Percentiles rank a stretch among this genome's conserved stretches.
phyloP scores from a whole-genome alignment of 768 basidiomycete genomes.

The Boletellus sp. region DNA sequence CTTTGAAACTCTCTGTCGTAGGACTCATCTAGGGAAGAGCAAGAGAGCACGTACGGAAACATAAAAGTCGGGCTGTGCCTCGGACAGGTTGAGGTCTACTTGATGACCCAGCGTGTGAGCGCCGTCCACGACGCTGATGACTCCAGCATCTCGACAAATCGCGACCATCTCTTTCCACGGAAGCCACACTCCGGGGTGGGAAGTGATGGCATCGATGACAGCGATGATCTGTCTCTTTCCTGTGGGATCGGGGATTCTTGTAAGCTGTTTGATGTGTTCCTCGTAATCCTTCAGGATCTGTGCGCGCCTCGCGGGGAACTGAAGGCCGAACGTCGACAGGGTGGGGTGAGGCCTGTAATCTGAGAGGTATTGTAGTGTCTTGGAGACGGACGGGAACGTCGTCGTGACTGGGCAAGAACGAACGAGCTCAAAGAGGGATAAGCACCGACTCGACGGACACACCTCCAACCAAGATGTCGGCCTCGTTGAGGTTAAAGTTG shows the following conservation, averaged over 20 bases:
- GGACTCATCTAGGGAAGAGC: neutral
- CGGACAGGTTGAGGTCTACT: conserved; percentile 51
- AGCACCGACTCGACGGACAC: neutral
- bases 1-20: conserved; percentile 27
- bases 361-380: conserved; percentile 48
- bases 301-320: conserved; percentile 55
- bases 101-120: conserved; percentile 80
- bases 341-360: conserved; percentile 56
- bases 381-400: conserved; percentile 53
- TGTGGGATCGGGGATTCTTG: conserved; percentile 11
- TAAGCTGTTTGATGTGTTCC: conserved; percentile 32
- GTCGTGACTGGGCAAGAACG: conserved; percentile 41
- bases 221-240: conserved; percentile 52
- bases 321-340: conserved; percentile 44
- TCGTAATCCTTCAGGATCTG: conserved; percentile 51
- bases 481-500: conserved; percentile 53
- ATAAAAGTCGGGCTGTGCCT: conserved; percentile 70
- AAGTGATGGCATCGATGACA: conserved; percentile 64
- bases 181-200: conserved; percentile 56
- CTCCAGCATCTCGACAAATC: conserved; percentile 59
- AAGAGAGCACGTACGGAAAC: conserved; percentile 50
- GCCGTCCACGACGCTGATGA: conserved; percentile 71
- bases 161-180: conserved; percentile 72
- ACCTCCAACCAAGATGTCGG: conserved; percentile 58
- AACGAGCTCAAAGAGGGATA: neutral